A percentile compares a stretch with the other conserved stretches of the same genome.
Evolutionary conservation across 106 monocot species (phyloP).

Genomic region (Allium fistulosum): DNA sequence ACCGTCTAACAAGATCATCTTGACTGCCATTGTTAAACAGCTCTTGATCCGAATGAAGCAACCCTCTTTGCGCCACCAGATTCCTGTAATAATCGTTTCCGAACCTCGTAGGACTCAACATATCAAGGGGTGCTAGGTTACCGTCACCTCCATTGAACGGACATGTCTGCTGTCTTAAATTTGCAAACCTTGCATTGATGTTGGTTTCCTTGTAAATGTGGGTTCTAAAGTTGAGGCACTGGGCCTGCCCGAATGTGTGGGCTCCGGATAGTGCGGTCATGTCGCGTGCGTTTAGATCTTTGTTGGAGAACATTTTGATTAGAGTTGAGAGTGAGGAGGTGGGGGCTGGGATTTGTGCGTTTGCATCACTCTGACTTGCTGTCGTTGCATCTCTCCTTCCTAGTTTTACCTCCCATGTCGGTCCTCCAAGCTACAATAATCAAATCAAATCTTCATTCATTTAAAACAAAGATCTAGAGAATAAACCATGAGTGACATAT

Average conservation of each 20-base stretch:
- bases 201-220: slow-evolving; percentile 25
- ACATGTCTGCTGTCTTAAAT: not conserved
- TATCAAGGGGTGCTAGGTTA: slow-evolving; percentile 12
- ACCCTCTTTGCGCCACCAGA: not conserved
- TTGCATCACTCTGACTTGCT: slow-evolving; percentile 19
- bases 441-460: no score
- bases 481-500: not conserved
- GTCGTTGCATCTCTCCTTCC: slow-evolving; percentile 25
- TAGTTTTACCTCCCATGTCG: slow-evolving; percentile 20
- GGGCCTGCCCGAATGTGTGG: slow-evolving; percentile 37
- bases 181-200: slow-evolving; percentile 19
- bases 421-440: slow-evolving; percentile 17
- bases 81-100: slow-evolving; percentile 10
- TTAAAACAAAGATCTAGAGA: no score
- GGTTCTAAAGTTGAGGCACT: slow-evolving; percentile 14
- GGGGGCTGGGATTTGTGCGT: slow-evolving; percentile 21
- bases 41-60: slow-evolving; percentile 17
- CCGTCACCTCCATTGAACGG: slow-evolving; percentile 7
- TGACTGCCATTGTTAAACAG: slow-evolving; percentile 9
- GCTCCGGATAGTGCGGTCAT: slow-evolving; percentile 41
- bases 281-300: slow-evolving; percentile 21
- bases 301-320: slow-evolving; percentile 11
- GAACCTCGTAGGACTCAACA: not conserved
- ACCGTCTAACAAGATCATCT: slow-evolving; percentile 7
- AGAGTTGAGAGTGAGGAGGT: slow-evolving; percentile 12